Evolutionary conservation across 305 asterid species (phyloP).

Genomic region (Salvia sclarea): DNA sequence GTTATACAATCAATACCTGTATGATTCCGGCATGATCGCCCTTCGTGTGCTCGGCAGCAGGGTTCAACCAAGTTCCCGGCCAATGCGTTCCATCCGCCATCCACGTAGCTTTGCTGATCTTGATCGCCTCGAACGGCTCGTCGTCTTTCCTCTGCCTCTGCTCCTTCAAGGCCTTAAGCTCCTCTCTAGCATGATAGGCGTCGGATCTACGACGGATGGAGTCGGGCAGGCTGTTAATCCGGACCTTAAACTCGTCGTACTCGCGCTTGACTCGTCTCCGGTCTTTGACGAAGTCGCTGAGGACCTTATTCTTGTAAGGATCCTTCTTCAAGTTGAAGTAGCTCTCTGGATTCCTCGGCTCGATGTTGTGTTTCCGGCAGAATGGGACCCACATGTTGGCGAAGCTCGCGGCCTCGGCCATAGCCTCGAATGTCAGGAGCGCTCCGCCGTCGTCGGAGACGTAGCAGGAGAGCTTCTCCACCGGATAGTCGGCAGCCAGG

Average conservation of each 20-base stretch:
- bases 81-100: slow-evolving; percentile 89
- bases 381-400: slow-evolving; percentile 80
- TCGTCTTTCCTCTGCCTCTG: slow-evolving; percentile 59
- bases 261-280: slow-evolving; percentile 79
- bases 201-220: slow-evolving; percentile 73
- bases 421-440: slow-evolving; percentile 76
- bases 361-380: slow-evolving; percentile 72
- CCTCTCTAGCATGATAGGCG: slow-evolving; percentile 72
- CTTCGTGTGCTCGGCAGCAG: slow-evolving; percentile 58
- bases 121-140: slow-evolving; percentile 52
- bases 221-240: slow-evolving; percentile 68
- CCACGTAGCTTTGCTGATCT: slow-evolving; percentile 73
- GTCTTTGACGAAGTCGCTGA: slow-evolving; percentile 68
- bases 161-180: slow-evolving; percentile 58
- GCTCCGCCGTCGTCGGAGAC: slow-evolving; percentile 84
- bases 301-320: slow-evolving; percentile 72
- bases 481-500: slow-evolving; percentile 73
- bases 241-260: slow-evolving; percentile 83
- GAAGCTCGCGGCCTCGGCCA: slow-evolving; percentile 80
- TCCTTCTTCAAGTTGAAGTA: slow-evolving; percentile 73
- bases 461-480: slow-evolving; percentile 76
- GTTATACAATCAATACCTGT: slow-evolving; percentile 52
- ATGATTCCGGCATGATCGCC: slow-evolving; percentile 82
- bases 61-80: slow-evolving; percentile 77
- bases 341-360: slow-evolving; percentile 74